Percentiles rank a stretch among this genome's conserved stretches.
phyloP scores from a whole-genome alignment of 768 basidiomycete genomes.

The Rickenella mellea region DNA sequence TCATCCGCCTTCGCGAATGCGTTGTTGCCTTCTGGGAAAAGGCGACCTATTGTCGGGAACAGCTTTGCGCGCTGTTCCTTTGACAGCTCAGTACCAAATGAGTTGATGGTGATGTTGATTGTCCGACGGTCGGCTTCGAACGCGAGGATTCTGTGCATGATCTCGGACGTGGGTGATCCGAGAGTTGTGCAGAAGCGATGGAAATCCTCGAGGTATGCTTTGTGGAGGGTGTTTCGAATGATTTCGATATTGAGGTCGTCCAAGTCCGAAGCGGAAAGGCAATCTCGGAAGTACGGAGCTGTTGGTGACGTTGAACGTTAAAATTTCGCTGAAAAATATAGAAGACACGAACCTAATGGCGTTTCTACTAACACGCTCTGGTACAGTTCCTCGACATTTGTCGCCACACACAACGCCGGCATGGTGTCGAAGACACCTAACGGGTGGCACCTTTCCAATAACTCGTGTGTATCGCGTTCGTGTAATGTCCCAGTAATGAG shows the following conservation, averaged over 20 bases:
- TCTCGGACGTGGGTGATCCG: conserved; percentile 78
- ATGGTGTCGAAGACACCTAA: conserved; percentile 96
- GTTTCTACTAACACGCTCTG: conserved; percentile 97
- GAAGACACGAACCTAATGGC: conserved; percentile 67
- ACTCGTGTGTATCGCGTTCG: conserved; percentile 94
- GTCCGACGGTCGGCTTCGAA: conserved; percentile 97
- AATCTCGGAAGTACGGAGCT: conserved; percentile 96
- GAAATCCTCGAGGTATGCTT: conserved; percentile 98
- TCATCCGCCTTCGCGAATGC: conserved; percentile 90
- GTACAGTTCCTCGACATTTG: conserved; percentile 96
- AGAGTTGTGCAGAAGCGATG: conserved; percentile 72
- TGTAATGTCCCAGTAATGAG: conserved; percentile 96
- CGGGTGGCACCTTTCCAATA: conserved; percentile 94
- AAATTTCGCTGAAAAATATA: not conserved
- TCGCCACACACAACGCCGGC: conserved; percentile 98
- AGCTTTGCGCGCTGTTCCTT: conserved; percentile 93
- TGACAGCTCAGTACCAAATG: conserved; percentile 87
- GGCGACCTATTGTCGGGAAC: conserved; percentile 87
- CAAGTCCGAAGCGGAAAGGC: conserved; percentile 88
- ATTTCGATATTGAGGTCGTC: conserved; percentile 99
- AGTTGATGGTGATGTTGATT: conserved; percentile 99
- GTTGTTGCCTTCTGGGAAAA: conserved; percentile 95
- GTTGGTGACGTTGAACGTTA: not conserved
- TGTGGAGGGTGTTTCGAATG: conserved; percentile 98
- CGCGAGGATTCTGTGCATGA: conserved; percentile 85